phyloP scores from a whole-genome alignment of 768 basidiomycete species.

The Pisolithus microcarpus region DNA sequence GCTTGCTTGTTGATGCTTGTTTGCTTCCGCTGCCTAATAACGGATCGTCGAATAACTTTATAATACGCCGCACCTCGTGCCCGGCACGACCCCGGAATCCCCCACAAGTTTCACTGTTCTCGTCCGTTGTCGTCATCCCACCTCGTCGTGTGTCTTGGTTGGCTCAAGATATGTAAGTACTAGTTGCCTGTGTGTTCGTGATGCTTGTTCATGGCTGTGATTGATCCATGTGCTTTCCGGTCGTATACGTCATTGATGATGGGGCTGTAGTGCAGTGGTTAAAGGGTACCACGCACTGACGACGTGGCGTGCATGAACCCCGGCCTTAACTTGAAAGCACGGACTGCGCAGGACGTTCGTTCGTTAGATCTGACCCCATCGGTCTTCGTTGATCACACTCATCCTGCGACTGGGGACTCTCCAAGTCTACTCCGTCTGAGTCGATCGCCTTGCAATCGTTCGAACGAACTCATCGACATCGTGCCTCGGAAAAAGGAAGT shows the following conservation, averaged over 20 bases:
- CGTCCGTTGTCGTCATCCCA: conserved; percentile 18
- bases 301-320: conserved; percentile 1
- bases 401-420: conserved; percentile 4
- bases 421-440: conserved; percentile 3
- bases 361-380: conserved; percentile 16
- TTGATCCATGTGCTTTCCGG: background rate
- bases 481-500: no score
- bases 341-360: conserved; percentile 24
- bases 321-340: conserved; percentile 9
- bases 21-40: no score
- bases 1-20: no score
- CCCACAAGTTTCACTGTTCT: conserved; percentile 20
- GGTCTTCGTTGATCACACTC: conserved; percentile 18
- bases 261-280: no score
- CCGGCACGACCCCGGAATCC: conserved; percentile 4
- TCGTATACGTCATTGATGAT: background rate
- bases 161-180: conserved; percentile 14
- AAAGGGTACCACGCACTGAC: no score
- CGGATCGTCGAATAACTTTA: no score
- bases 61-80: conserved; percentile 19
- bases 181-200: background rate
- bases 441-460: conserved; percentile 2
- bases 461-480: no score
- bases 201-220: background rate
- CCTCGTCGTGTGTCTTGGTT: conserved; percentile 7